A percentile compares a stretch with the other conserved stretches of the same genome.
Evolutionary conservation across 305 asterid genomes (phyloP).

Genomic region (Plantago lanceolata): DNA sequence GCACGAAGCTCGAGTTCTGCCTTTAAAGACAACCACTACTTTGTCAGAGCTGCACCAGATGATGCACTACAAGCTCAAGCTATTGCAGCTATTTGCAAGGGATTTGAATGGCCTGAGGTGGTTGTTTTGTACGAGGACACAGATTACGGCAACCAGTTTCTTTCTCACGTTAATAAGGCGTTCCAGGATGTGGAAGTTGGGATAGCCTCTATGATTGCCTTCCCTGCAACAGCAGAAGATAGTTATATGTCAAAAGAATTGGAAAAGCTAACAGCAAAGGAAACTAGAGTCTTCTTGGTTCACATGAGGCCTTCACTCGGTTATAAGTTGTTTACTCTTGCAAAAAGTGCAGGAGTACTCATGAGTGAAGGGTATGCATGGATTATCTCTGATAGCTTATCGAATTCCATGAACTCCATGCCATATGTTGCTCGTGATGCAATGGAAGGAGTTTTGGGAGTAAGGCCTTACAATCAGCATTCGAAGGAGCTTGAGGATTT

Average conservation of each 20-base stretch:
- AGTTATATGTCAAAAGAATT: conserved; percentile 30
- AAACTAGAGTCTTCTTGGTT: conserved; percentile 52
- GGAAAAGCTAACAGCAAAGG: conserved; percentile 26
- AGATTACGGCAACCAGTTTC: conserved; percentile 35
- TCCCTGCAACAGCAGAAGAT: conserved; percentile 33
- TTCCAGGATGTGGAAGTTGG: conserved; percentile 35
- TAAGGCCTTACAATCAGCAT: not conserved
- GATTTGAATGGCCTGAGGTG: conserved; percentile 42
- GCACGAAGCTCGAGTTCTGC: conserved; percentile 30
- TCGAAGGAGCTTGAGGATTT: not conserved
- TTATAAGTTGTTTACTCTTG: conserved; percentile 41
- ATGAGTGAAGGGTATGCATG: conserved; percentile 63
- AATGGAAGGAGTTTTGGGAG: conserved; percentile 7
- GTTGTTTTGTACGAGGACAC: conserved; percentile 49
- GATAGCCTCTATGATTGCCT: conserved; percentile 29
- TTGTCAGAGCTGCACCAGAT: conserved; percentile 38
- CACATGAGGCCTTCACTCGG: conserved; percentile 52
- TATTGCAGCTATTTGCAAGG: conserved; percentile 41
- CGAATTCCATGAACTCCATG: conserved; percentile 32
- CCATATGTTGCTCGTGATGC: conserved; percentile 23
- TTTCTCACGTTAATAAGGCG: conserved; percentile 35
- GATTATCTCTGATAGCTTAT: conserved; percentile 45
- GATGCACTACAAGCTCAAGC: conserved; percentile 47
- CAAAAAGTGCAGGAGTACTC: conserved; percentile 32
- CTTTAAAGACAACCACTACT: conserved; percentile 30